Base-by-base conservation (phyloP, 2,329 filamentous ascomycete genomes). In the Fonsecaea monophora region DNA sequence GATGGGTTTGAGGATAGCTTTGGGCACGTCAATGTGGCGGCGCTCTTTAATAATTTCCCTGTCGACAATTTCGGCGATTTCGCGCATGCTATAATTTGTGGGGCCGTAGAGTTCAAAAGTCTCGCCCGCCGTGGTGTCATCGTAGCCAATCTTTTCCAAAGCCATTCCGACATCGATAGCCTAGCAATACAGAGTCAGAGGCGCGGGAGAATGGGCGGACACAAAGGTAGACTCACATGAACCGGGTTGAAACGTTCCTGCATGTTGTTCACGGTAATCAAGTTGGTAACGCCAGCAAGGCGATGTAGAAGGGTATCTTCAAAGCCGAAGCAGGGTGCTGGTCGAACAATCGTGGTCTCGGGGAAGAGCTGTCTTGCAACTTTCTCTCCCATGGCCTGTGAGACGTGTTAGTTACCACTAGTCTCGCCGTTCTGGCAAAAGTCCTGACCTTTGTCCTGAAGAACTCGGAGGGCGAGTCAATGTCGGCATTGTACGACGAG, bases 101-200 rank as follows among this genome's bases (percentile, higher is more conserved):
- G 95, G 94, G 2, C 95, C 95, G 80, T 92, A 97, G 15, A 99
- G 89, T 82, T 99, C 95, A 75, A 86, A 99, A 0, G 94, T 99
- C 82, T 98, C 89, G 9, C 90, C 90, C 8, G 91, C 92, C 18
- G 95, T 98, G 75, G 81, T 90, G 79, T 99, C 95, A 76, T 98
- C 94, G 77, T 92, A 90, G 66, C 93, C 85, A 87, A 99, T 97
- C 74, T 86, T 84, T 82, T 98, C 94, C 13, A 99, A 87, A 56
- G 93, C 95, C 75, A 88, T 86, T 68, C 92, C 94, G 55, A 99
- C 91, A 78, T 99, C 95, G 75, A 95, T 94, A 54, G 87, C 92
- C 90, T 93, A 71, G n/a, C 35, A 37, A 54, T 13, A 34, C 15
- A 50, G 34, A 35, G 32, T 30, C 34, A 38, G 34, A n/a, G 3